Percentiles rank a stretch among this genome's conserved stretches.
Evolutionary conservation across 2,329 filamentous ascomycete genomes (phyloP).

Genomic region (Phaeosphaeriaceae sp.): DNA sequence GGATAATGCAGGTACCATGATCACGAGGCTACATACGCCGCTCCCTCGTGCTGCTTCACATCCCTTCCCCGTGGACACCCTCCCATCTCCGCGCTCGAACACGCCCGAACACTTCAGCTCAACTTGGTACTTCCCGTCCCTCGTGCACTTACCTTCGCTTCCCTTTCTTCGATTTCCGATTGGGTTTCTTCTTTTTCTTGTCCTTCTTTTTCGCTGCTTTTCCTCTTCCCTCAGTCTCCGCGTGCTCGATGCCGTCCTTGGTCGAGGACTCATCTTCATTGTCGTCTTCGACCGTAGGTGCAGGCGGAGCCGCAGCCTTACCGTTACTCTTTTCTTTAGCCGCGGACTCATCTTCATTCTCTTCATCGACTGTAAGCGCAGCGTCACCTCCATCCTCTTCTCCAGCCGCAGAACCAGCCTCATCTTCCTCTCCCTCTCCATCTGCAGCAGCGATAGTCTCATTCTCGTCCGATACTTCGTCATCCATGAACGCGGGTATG

Average conservation of each 20-base stretch:
- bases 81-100: background rate
- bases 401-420: too few species aligned
- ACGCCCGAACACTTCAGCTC: background rate
- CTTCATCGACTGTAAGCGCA: too few species aligned
- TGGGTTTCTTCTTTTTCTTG: too few species aligned
- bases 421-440: background rate
- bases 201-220: too few species aligned
- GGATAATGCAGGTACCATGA: background rate
- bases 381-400: too few species aligned
- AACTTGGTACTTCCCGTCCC: background rate
- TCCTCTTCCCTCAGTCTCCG: too few species aligned
- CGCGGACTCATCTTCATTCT: too few species aligned
- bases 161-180: background rate
- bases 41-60: background rate
- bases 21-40: background rate
- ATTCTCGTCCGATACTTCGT: background rate
- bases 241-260: too few species aligned
- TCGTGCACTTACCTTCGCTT: background rate
- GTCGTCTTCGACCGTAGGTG: too few species aligned
- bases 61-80: background rate
- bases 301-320: too few species aligned
- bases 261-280: too few species aligned
- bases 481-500: background rate
- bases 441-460: background rate
- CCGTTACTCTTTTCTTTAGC: too few species aligned